Conservation (phyloP, 2,329 filamentous ascomycete species). For the Neofusicoccum umdonicola region DNA sequence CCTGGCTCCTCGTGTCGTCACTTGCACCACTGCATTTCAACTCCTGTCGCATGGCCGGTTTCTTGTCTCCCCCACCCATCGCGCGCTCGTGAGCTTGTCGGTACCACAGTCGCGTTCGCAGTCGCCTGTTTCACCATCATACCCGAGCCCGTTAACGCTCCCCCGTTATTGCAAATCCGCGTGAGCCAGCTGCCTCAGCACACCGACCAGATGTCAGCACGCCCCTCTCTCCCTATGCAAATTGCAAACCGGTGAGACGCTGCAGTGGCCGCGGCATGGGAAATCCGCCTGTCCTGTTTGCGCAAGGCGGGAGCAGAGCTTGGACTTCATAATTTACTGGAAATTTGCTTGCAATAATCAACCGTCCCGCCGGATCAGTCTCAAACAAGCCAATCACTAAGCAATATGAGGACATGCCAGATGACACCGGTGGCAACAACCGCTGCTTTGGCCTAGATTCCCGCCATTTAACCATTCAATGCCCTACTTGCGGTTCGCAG, state of each 20-base stretch:
- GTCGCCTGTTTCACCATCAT: conserved; percentile 3
- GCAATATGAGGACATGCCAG: background rate
- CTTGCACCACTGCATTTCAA: background rate
- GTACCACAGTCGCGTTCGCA: background rate
- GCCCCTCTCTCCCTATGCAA: background rate
- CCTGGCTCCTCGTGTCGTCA: background rate
- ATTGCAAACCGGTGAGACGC: background rate
- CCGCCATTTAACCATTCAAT: background rate
- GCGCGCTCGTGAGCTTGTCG: background rate
- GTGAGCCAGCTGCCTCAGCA: background rate
- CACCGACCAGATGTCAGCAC: background rate
- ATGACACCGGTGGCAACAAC: background rate
- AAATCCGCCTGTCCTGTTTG: background rate
- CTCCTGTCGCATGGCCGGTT: background rate
- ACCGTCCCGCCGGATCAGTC: background rate
- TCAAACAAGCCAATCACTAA: conserved; percentile 6
- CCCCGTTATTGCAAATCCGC: background rate
- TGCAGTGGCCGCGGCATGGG: background rate
- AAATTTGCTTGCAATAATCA: conserved; percentile 13
- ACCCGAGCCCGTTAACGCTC: background rate
- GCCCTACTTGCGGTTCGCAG: background rate
- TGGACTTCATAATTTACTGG: conserved; percentile 9
- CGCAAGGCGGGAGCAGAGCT: background rate
- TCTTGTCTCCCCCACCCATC: background rate
- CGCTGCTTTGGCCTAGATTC: background rate